Evolutionary conservation across 345 rosid species (phyloP), one percentile per base, ranked within the genome.

Genomic region (Combretum micranthum): DNA sequence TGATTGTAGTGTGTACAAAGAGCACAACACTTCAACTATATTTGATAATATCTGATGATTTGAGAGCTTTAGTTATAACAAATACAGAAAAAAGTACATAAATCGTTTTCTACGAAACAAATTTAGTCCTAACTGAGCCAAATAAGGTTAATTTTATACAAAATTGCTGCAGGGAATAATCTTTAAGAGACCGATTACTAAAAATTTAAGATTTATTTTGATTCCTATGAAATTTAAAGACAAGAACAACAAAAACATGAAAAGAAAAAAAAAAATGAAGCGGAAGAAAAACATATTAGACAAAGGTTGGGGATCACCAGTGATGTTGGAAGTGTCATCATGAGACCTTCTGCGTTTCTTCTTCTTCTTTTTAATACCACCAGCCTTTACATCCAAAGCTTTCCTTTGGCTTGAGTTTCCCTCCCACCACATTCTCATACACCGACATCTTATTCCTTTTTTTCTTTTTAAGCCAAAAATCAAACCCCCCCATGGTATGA

Each of bases 351-450:
- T 18, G 11, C 47, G 80, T 57, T 76, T 75, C 82, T 78, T 82
- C 17, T 75, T 67, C 42, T 88, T 86, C 83, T 83, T 91, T 77
- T 77, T 92, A 22, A 83, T 62, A 9, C 95, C 95, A 53, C 87
- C 96, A 57, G 89, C 82, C 71, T 88, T 86, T 67, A 93, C 94
- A 60, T 86, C 90, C 58, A 93, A 75, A n/a, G 97, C 87, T 57
- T 93, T 93, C 4, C 75, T 93, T 93, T 10, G 89, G 85, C 80
- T 93, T 88, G 64, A 93, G 71, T 77, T 89, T 88, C 62, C 97
- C 96, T 57, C 88, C 88, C 20, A 89, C 80, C 4, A 86, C 77
- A 49, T 82, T 84, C 17, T 89, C 91, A 60, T 78, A 93, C 9
- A 60, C 73, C 2, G 96, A 92, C 99, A 89, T 89, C 49, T 64